Percentiles rank a stretch among this genome's conserved stretches.
phyloP scores from a whole-genome alignment of 2,329 filamentous ascomycete genomes.

The Coniochaeta prunicola region DNA sequence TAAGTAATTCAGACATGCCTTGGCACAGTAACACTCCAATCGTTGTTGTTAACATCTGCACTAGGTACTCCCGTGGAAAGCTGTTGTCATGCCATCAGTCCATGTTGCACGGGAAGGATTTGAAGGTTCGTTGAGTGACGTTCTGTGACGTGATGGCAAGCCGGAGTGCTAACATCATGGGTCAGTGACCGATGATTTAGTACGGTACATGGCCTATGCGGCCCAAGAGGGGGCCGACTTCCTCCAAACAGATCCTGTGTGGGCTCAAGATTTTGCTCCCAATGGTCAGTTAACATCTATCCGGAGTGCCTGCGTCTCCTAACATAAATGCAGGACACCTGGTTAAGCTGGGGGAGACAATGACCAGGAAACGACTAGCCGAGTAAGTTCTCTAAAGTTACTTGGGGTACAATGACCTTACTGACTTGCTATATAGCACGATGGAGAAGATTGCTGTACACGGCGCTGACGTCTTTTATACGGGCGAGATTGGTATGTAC shows the following conservation, averaged over 20 bases:
- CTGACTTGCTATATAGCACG: conserved; percentile 32
- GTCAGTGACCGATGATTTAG: conserved; percentile 62
- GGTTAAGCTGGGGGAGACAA: conserved; percentile 64
- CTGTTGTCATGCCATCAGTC: conserved; percentile 67
- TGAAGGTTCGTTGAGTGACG: conserved; percentile 21
- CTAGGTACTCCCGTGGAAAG: conserved; percentile 57
- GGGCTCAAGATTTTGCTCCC: conserved; percentile 84
- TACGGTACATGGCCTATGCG: conserved; percentile 54
- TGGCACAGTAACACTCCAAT: background rate
- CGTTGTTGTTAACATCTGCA: background rate
- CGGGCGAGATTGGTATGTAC: conserved; percentile 29
- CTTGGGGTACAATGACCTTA: background rate
- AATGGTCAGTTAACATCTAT: conserved; percentile 39
- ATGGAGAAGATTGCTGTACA: conserved; percentile 68
- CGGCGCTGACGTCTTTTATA: conserved; percentile 40
- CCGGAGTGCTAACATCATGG: conserved; percentile 11
- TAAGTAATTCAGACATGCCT: conserved; percentile 19
- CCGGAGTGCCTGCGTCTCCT: background rate
- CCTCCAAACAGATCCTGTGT: conserved; percentile 65
- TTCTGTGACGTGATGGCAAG: background rate
- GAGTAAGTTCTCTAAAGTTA: conserved; percentile 23
- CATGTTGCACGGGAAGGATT: conserved; percentile 69
- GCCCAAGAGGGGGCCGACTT: conserved; percentile 50
- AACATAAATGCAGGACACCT: conserved; percentile 43
- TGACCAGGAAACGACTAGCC: conserved; percentile 76